Evolutionary conservation across 805 yeast species (phyloP).

Genomic region (Candida michaelii): DNA sequence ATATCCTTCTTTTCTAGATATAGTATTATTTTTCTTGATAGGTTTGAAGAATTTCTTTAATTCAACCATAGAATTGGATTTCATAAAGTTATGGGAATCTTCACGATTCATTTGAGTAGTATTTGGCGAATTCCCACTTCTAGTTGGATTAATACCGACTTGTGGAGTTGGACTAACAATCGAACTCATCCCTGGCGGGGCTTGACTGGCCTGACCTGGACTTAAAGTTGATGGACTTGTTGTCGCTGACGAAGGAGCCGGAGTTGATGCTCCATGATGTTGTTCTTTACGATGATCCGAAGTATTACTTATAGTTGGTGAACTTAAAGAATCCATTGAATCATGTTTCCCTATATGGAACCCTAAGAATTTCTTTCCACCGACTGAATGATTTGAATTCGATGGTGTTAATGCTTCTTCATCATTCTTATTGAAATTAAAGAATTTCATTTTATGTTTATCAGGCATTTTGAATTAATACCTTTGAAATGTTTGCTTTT

Average conservation of each 20-base stretch:
- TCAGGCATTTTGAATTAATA: constrained; percentile 37
- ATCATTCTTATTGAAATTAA: constrained; percentile 35
- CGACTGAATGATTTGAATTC: constrained; percentile 29
- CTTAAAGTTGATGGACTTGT: constrained; percentile 8
- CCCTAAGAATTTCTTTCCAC: constrained; percentile 35
- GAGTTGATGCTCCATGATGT: constrained; percentile 1
- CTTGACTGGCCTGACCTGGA: neutral
- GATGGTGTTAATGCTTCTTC: constrained; percentile 29
- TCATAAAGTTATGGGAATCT: constrained; percentile 33
- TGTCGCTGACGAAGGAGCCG: neutral
- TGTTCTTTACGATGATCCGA: constrained; percentile 22
- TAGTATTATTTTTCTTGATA: constrained; percentile 30
- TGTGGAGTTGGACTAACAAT: constrained; percentile 1
- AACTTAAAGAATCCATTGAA: constrained; percentile 33
- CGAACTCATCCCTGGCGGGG: too few relatives aligned
- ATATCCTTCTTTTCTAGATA: constrained; percentile 20
- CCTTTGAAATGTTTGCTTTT: too few relatives aligned
- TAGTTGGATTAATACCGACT: constrained; percentile 2
- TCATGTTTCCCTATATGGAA: constrained; percentile 43
- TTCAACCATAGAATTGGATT: constrained; percentile 62
- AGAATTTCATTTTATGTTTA: constrained; percentile 42
- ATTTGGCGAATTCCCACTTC: constrained; percentile 13
- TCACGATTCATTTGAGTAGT: constrained; percentile 18
- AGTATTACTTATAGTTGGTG: constrained; percentile 36
- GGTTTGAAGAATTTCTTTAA: constrained; percentile 73